Percentiles rank a stretch among this genome's conserved stretches.
Evolutionary conservation across 768 basidiomycete genomes (phyloP).

Genomic region (Suillus subaureus): DNA sequence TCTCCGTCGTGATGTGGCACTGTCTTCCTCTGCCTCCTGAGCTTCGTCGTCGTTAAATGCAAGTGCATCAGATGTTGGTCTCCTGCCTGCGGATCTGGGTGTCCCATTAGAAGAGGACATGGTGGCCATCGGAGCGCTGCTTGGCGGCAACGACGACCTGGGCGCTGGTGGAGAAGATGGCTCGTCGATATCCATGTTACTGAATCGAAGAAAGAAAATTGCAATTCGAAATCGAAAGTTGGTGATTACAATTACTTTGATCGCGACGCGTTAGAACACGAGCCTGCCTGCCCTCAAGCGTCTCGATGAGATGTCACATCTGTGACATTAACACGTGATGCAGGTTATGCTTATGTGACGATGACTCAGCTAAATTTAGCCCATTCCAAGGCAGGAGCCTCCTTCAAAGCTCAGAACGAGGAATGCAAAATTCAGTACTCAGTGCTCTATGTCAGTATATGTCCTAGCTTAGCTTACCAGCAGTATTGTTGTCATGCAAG

Average conservation of each 20-base stretch:
- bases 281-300: slow-evolving; percentile 46
- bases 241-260: slow-evolving; percentile 3
- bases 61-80: slow-evolving; percentile 54
- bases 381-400: too few species aligned
- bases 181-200: slow-evolving; percentile 56
- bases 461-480: neutral
- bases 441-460: neutral
- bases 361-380: neutral
- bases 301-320: neutral
- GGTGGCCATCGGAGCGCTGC: slow-evolving; percentile 46
- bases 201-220: slow-evolving; percentile 3
- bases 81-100: slow-evolving; percentile 35
- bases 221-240: slow-evolving; percentile 16
- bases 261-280: slow-evolving; percentile 41
- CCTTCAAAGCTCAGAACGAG: neutral
- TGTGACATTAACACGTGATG: neutral
- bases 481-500: neutral
- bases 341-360: neutral
- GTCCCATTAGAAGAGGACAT: slow-evolving; percentile 40
- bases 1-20: slow-evolving; percentile 44
- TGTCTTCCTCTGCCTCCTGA: slow-evolving; percentile 44
- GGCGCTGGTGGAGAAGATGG: slow-evolving; percentile 59
- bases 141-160: slow-evolving; percentile 54
- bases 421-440: neutral
- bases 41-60: slow-evolving; percentile 56